Base-by-base conservation (phyloP, 441 rosid species). In the Pelargonium myrrhifolium region DNA sequence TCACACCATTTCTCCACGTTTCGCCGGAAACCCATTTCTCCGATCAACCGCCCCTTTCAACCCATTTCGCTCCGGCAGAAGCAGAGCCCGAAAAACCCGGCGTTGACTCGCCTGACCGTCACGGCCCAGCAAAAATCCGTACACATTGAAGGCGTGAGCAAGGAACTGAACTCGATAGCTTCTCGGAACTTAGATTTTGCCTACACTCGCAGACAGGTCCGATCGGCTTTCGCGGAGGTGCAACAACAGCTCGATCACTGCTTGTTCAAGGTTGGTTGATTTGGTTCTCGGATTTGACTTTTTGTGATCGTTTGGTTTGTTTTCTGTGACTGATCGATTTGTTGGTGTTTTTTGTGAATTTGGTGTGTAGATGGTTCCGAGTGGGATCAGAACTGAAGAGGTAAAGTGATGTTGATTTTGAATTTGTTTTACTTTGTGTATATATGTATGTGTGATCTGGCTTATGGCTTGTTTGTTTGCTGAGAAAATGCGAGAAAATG, bases 181-280 rank as follows among this genome's bases (percentile, higher is more conserved):
- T 84, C 84, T 0, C 88, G 77, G 83, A 84, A 79, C 68, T 80
- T 90, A 74, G 97, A 89, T 74, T 80, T 84, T 67, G 96, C 94
- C 58, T 83, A 86, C 6, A 86, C 89, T 68, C 82, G 98, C 60
- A 76, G 98, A 59, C 69, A 65, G 62, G 88, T 84, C 26, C 96
- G 96, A 40, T 84, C 89, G 9, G 96, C 98, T 73, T 93, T 93
- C 65, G 7, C 21, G 63, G 79, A 84, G 62, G 78, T 79, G 49
- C 94, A 87, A 59, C 87, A 60, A 71, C 84, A 82, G 75, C 93
- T 93, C 62, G 97, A 90, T 79, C 98, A 93, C 73, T 86, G 87
- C 67, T 74, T 93, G 69, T 87, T 90, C 77, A 89, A 87, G 94
- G 97, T 90, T n/a, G 12, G 75, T 65, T 65, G 9, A 6, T 40